Evolutionary conservation across 441 rosid genomes (phyloP).

Genomic region (Gossypium schwendimanii): DNA sequence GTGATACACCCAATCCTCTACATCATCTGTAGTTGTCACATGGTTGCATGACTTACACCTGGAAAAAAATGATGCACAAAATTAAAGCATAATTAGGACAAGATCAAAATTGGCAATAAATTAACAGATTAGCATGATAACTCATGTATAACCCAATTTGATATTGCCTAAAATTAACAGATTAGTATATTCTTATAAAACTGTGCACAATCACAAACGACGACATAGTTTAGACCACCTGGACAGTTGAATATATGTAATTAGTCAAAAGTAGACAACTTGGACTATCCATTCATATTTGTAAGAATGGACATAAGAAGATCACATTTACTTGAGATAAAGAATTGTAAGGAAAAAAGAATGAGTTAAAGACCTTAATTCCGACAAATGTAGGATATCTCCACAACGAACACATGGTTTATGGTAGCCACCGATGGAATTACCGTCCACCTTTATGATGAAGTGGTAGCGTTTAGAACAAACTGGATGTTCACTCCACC

Average conservation of each 20-base stretch:
- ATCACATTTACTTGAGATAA: not conserved
- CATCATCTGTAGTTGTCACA: slow-evolving; percentile 36
- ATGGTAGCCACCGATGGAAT: slow-evolving; percentile 43
- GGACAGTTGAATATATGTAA: not conserved
- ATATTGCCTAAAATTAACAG: not conserved
- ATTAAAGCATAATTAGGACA: not conserved
- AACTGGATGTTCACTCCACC: slow-evolving; percentile 76
- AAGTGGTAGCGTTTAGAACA: slow-evolving; percentile 67
- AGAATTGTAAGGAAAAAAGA: not conserved
- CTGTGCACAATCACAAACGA: not conserved
- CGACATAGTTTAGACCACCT: not conserved
- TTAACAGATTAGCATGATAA: not conserved
- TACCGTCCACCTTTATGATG: slow-evolving; percentile 53
- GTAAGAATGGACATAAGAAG: not conserved
- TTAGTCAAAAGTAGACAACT: not conserved
- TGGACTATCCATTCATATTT: not conserved
- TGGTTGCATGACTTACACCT: slow-evolving; percentile 56
- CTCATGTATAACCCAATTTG: not conserved
- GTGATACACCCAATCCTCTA: slow-evolving; percentile 55
- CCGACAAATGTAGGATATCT: slow-evolving; percentile 37
- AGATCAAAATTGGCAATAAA: not conserved
- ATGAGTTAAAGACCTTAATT: slow-evolving; percentile 34
- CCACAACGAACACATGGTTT: slow-evolving; percentile 51
- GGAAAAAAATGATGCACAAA: not conserved
- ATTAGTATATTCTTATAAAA: not conserved